Conservation (phyloP, 2,329 filamentous ascomycete species). For the Aspergillus amoenus region DNA sequence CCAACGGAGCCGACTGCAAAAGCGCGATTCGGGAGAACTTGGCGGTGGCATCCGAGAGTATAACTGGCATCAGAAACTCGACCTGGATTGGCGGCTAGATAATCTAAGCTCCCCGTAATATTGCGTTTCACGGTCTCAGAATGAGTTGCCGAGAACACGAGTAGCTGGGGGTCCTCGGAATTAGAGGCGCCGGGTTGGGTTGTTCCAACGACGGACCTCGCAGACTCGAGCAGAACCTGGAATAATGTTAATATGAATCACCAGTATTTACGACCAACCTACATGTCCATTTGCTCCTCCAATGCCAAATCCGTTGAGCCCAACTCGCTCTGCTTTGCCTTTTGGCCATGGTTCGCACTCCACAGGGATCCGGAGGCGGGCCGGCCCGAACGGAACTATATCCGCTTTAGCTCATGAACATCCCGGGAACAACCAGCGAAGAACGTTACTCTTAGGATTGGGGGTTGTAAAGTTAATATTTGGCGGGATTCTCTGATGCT, state of each 20-base stretch:
- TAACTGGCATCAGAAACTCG: not conserved
- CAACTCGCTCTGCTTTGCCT: slow-evolving; percentile 17
- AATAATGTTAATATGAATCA: not conserved
- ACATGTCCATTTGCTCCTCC: slow-evolving; percentile 16
- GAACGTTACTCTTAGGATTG: slow-evolving; percentile 24
- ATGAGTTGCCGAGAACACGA: slow-evolving; percentile 2
- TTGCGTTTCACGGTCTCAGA: not conserved
- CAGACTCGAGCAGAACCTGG: not conserved
- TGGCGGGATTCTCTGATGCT: slow-evolving; percentile 20
- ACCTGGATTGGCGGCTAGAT: not conserved
- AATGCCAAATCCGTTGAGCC: slow-evolving; percentile 31
- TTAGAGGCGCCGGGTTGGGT: not conserved
- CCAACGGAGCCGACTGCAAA: not conserved
- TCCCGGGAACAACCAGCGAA: not conserved
- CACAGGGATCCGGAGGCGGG: not conserved
- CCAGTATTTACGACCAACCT: not conserved
- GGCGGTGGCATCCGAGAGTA: not conserved
- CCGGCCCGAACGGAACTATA: slow-evolving; percentile 13
- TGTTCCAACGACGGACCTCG: not conserved
- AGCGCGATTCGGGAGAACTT: not conserved
- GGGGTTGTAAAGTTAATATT: slow-evolving; percentile 22
- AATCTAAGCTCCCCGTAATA: not conserved
- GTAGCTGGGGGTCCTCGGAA: not conserved
- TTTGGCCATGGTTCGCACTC: slow-evolving; percentile 20
- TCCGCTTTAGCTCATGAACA: not conserved